A percentile compares a stretch with the other conserved stretches of the same genome.
These are phyloP conservation scores for Solanum sejunctum DNA, from an alignment of 257 asterid genomes.

Conservation along the genomic window DNA sequence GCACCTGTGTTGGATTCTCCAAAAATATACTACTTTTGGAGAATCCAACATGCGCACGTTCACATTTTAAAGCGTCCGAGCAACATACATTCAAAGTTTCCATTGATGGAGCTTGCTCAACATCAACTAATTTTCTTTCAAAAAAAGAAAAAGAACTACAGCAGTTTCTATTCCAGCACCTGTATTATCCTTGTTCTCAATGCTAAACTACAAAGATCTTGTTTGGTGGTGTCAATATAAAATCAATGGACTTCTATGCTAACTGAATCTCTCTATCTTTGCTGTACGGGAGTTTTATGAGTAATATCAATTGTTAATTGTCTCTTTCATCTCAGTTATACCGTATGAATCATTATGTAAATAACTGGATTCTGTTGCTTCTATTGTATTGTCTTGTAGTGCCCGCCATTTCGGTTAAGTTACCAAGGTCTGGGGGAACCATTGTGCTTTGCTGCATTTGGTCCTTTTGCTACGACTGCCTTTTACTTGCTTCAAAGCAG, in stretches of 20 bases:
- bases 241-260: neutral
- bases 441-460: constrained; percentile 87
- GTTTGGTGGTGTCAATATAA: neutral
- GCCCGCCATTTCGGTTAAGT: constrained; percentile 90
- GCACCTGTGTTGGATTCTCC: too few species aligned
- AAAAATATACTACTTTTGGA: too few species aligned
- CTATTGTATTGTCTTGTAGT: constrained; percentile 25
- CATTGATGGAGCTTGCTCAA: neutral
- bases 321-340: neutral
- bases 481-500: constrained; percentile 76
- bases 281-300: neutral
- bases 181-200: neutral
- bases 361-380: neutral
- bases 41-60: too few species aligned
- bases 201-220: neutral
- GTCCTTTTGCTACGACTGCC: constrained; percentile 85
- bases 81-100: neutral
- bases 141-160: neutral
- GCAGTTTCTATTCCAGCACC: neutral
- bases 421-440: constrained; percentile 88
- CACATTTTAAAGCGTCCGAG: too few species aligned
- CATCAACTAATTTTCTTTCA: neutral
- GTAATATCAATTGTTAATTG: neutral
- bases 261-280: neutral
- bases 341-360: neutral